Conservation (phyloP, 495 filamentous ascomycete genomes). For the Cetradonia linearis region DNA sequence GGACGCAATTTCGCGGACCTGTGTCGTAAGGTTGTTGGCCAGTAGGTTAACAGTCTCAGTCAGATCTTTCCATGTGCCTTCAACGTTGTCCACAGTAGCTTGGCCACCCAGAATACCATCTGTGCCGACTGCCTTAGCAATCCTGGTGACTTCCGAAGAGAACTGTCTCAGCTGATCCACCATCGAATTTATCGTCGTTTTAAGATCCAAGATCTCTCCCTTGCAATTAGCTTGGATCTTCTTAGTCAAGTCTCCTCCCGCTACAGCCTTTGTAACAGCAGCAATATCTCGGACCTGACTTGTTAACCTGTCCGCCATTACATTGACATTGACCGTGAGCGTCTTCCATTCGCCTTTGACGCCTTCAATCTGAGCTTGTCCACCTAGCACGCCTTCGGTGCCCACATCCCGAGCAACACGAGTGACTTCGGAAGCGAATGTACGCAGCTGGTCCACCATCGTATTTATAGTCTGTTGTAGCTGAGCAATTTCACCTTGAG, state of each 20-base stretch:
- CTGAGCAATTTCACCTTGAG: conserved; percentile 90
- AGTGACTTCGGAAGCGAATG: conserved; percentile 95
- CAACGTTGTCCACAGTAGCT: conserved; percentile 92
- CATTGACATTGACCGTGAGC: conserved; percentile 95
- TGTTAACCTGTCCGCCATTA: conserved; percentile 95
- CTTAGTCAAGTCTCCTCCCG: conserved; percentile 89
- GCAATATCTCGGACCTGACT: conserved; percentile 98
- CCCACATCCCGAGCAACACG: conserved; percentile 94
- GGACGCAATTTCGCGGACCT: conserved; percentile 96
- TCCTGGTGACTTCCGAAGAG: conserved; percentile 94
- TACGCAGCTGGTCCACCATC: conserved; percentile 96
- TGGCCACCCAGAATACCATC: conserved; percentile 93
- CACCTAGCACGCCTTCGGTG: conserved; percentile 91
- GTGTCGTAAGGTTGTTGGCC: conserved; percentile 96
- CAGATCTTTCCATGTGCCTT: conserved; percentile 94
- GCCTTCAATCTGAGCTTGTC: conserved; percentile 90
- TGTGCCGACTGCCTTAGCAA: conserved; percentile 93
- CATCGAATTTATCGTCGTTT: conserved; percentile 98
- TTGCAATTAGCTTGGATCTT: conserved; percentile 96
- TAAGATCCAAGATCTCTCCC: conserved; percentile 90
- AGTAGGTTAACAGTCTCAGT: conserved; percentile 98
- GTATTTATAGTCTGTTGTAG: conserved; percentile 97
- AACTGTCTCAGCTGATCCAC: conserved; percentile 96
- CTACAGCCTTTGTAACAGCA: conserved; percentile 95
- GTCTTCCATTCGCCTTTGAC: conserved; percentile 89